Evolutionary conservation across 805 yeast genomes (phyloP), one percentile per base, ranked within the genome.

Genomic region (Ogataea ramenticola): DNA sequence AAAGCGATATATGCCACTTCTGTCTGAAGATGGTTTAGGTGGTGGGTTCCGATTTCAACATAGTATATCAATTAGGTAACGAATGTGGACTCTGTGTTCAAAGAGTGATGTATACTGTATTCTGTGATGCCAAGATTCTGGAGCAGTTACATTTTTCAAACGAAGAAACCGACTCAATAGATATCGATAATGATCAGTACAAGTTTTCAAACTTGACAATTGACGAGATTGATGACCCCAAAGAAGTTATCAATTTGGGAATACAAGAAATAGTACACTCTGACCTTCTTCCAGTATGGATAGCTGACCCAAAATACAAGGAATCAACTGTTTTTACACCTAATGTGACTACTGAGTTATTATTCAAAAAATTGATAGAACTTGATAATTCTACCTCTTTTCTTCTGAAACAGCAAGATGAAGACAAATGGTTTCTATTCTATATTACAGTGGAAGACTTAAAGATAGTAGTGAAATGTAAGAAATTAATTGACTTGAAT

Each of bases 381-480:
- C 31, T 24, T 30, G 44, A 39, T 38, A 35, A 43, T 20, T 37
- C 40, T 8, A 43, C 43, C 2, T 53, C 49, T 1, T 14, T 50
- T 9, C 33, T 53, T 33, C 44, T 50, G n/a, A 45, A 49, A 33
- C 50, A 35, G 38, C 3, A 42, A 41, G 24, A 14, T 39, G n/a
- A 34, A 30, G 21, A 26, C 42, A 21, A 24, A 24, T 8, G 40
- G 16, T 29, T 29, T 14, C 4, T 48, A 1, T 30, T 46, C 24
- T 27, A 49, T 14, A 54, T 52, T 21, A 15, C 43, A 26, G 50
- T 48, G 12, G 27, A 36, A 14, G 50, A 49, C 11, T 30, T 39
- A n/a, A 47, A 48, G 31, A 50, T 49, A 29, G 51, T 46, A 24
- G 48, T 45, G 30, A 46, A 48, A 40, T 51, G 32, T 14, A 29